These are phyloP conservation scores for Euptelea pleiosperma DNA, from an alignment of 164 flowering plant species.

Conservation along the genomic window DNA sequence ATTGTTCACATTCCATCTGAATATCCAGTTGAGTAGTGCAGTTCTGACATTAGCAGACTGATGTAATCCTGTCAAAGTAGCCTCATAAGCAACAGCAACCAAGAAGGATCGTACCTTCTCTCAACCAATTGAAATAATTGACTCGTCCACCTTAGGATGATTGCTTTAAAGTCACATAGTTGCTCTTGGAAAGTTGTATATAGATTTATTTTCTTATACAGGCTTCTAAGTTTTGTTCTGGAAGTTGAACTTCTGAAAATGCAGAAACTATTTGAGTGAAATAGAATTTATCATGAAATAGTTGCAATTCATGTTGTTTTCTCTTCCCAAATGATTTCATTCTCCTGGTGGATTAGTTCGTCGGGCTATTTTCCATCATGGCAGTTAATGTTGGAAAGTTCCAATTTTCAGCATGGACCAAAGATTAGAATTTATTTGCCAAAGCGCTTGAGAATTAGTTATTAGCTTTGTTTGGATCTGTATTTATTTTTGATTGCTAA, in stretches of 20 bases:
- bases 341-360: too few species aligned
- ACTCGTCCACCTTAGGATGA: too few species aligned
- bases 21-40: neutral
- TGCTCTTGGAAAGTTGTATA: too few species aligned
- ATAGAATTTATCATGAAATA: neutral
- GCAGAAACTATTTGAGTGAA: neutral
- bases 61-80: neutral
- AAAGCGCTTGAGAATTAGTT: constrained; percentile 1
- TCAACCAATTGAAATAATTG: too few species aligned
- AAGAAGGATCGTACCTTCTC: neutral
- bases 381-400: neutral
- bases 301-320: neutral
- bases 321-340: too few species aligned
- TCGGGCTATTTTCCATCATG: too few species aligned
- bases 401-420: neutral
- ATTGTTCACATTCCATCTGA: too few species aligned
- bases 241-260: too few species aligned
- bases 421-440: neutral
- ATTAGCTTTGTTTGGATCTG: neutral
- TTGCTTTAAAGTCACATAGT: too few species aligned
- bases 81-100: neutral
- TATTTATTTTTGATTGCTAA: neutral
- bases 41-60: neutral
- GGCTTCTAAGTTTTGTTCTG: neutral
- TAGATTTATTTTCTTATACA: too few species aligned